Evolutionary conservation across 257 asterid species (phyloP).

Genomic region (Lavandula angustifolia): DNA sequence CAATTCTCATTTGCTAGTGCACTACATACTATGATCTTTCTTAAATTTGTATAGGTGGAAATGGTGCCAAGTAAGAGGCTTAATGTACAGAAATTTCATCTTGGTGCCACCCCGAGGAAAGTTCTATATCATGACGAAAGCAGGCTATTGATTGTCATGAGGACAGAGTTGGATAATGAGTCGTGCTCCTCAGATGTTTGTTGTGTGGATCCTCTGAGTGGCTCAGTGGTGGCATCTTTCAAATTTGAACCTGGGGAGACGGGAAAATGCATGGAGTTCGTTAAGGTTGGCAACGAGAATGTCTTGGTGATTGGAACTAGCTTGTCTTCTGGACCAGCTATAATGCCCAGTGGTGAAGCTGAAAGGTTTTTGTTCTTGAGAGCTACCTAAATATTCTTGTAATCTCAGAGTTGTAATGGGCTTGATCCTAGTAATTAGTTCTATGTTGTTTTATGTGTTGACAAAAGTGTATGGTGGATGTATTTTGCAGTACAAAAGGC

Average conservation of each 20-base stretch:
- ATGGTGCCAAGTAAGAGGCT: constrained; percentile 98
- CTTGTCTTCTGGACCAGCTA: constrained; percentile 83
- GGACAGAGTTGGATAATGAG: constrained; percentile 77
- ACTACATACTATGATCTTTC: constrained; percentile 21
- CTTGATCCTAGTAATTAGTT: constrained; percentile 18
- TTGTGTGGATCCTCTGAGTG: constrained; percentile 90
- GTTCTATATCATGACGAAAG: constrained; percentile 82
- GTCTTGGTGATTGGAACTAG: constrained; percentile 95
- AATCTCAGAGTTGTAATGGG: constrained; percentile 4
- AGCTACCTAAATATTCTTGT: background rate
- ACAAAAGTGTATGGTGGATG: constrained; percentile 21
- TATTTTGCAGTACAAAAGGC: constrained; percentile 74
- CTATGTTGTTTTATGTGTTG: constrained; percentile 14
- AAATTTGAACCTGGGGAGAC: constrained; percentile 92
- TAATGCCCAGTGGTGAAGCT: constrained; percentile 99
- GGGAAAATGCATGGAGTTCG: constrained; percentile 93
- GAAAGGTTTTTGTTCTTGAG: constrained; percentile 59
- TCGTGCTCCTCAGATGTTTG: constrained; percentile 85
- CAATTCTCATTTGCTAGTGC: constrained; percentile 9
- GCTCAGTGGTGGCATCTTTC: constrained; percentile 71
- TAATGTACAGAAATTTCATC: constrained; percentile 90
- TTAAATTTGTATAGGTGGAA: constrained; percentile 65
- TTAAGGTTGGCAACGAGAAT: constrained; percentile 71
- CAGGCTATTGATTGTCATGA: constrained; percentile 76
- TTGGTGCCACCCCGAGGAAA: constrained; percentile 97